phyloP scores from a whole-genome alignment of 1,139 yeast species.

The Taphrina flavorubra region DNA sequence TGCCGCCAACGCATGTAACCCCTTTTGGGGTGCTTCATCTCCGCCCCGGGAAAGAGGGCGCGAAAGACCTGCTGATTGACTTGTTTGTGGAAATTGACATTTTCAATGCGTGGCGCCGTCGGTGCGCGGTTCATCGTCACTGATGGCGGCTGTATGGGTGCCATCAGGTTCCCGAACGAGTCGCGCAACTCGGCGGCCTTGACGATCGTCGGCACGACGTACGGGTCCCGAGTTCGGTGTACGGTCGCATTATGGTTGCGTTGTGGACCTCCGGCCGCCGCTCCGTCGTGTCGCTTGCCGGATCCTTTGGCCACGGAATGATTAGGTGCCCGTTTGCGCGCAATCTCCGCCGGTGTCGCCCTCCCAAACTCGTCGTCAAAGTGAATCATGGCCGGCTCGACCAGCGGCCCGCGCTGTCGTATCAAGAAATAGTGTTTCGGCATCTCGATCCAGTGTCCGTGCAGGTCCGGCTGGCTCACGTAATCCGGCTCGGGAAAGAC shows the following conservation, averaged over 20 bases:
- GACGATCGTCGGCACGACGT: not conserved
- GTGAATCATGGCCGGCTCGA: conserved; percentile 14
- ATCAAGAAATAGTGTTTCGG: not conserved
- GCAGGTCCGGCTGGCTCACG: not conserved
- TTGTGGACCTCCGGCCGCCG: not conserved
- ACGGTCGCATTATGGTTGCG: not conserved
- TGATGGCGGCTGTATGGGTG: not conserved
- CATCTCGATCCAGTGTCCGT: conserved; percentile 5
- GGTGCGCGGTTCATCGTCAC: too few species aligned
- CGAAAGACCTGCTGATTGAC: conserved; percentile 2
- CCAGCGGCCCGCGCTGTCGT: not conserved
- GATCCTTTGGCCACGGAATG: not conserved
- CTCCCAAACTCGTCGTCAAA: conserved; percentile 3
- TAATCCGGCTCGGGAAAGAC: conserved; percentile 5
- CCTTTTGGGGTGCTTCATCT: not conserved
- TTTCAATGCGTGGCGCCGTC: not conserved
- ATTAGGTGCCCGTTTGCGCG: conserved; percentile 1
- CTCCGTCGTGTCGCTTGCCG: not conserved
- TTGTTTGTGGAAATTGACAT: conserved; percentile 7
- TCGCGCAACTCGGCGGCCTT: not conserved
- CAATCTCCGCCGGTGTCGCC: not conserved
- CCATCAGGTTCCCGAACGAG: conserved; percentile 3
- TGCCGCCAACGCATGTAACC: conserved; percentile 15
- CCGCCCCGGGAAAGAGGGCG: conserved; percentile 11
- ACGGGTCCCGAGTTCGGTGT: not conserved